A percentile compares a stretch with the other conserved stretches of the same genome.
phyloP scores from a whole-genome alignment of 1,284 basidiomycete genomes.

The Paramarasmius palmivorus region DNA sequence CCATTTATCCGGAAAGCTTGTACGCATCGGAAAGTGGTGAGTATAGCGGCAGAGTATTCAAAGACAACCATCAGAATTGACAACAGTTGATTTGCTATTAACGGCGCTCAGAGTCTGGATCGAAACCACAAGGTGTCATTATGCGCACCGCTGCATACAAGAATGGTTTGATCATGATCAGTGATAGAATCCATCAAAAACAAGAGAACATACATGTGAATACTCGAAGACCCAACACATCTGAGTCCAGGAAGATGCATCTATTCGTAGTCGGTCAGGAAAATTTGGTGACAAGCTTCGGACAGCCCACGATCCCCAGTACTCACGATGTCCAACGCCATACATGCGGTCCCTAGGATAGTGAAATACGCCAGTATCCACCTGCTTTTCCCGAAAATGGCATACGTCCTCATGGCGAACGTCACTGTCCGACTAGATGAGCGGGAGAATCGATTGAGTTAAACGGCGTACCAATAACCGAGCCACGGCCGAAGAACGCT shows the following conservation, averaged over 20 bases:
- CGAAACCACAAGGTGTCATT: no score
- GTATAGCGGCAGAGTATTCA: conserved; percentile 13
- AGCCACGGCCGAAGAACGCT: conserved; percentile 32
- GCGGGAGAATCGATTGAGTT: not conserved
- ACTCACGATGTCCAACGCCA: conserved; percentile 16
- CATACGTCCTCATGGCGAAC: conserved; percentile 14
- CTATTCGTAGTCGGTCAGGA: no score
- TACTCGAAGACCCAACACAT: not conserved
- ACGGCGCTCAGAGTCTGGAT: no score
- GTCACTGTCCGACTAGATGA: conserved; percentile 1
- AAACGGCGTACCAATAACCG: conserved; percentile 27
- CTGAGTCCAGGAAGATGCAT: not conserved
- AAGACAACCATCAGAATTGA: conserved; percentile 16
- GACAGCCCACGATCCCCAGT: no score
- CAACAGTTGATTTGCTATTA: conserved; percentile 4
- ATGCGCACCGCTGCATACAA: no score
- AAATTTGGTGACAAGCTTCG: no score
- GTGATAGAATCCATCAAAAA: not conserved
- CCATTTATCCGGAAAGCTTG: conserved; percentile 9
- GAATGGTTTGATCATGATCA: no score
- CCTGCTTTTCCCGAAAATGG: conserved; percentile 11
- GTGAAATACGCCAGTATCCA: conserved; percentile 11
- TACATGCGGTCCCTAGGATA: conserved; percentile 10
- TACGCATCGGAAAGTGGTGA: conserved; percentile 12
- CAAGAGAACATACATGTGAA: not conserved